A percentile compares a stretch with the other conserved stretches of the same genome.
Conservation (phyloP, 208 protist genomes). For the Acanthamoeba royreba region DNA sequence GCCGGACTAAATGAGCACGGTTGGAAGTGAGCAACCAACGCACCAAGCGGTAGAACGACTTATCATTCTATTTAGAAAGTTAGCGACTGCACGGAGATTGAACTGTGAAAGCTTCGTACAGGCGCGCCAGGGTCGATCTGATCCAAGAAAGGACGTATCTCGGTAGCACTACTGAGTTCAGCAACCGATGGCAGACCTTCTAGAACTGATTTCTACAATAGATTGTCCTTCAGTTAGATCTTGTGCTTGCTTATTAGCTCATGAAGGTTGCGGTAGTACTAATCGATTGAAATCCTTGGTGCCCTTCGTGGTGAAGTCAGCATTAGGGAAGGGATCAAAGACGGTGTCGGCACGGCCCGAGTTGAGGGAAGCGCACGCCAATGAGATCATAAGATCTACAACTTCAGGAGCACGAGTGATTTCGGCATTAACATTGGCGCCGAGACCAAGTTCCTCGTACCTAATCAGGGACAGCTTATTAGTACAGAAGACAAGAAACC, state of each 20-base stretch:
- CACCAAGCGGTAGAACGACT: slow-evolving; percentile 12
- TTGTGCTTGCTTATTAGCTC: too few relatives aligned
- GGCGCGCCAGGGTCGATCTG: background rate
- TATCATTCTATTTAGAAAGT: background rate
- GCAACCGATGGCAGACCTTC: background rate
- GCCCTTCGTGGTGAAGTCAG: background rate
- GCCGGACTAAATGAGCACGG: slow-evolving; percentile 59
- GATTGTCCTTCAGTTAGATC: too few relatives aligned
- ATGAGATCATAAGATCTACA: slow-evolving; percentile 58
- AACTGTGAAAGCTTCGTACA: background rate
- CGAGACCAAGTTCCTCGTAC: slow-evolving; percentile 25
- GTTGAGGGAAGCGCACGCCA: slow-evolving; percentile 14
- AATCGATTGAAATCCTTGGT: background rate
- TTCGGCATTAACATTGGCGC: slow-evolving; percentile 24
- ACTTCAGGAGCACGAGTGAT: slow-evolving; percentile 54
- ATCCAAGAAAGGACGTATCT: background rate
- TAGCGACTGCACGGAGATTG: background rate
- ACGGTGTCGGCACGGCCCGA: slow-evolving; percentile 25
- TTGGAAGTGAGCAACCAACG: slow-evolving; percentile 45
- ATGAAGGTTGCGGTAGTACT: too few relatives aligned
- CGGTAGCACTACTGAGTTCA: background rate
- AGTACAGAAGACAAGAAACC: too few relatives aligned
- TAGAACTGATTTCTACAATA: background rate
- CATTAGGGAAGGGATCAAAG: slow-evolving; percentile 52
- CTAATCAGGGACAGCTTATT: too few relatives aligned